Percentiles rank a stretch among this genome's conserved stretches.
Evolutionary conservation across 2,329 filamentous ascomycete genomes (phyloP).

Genomic region (Ophiostoma sp.): DNA sequence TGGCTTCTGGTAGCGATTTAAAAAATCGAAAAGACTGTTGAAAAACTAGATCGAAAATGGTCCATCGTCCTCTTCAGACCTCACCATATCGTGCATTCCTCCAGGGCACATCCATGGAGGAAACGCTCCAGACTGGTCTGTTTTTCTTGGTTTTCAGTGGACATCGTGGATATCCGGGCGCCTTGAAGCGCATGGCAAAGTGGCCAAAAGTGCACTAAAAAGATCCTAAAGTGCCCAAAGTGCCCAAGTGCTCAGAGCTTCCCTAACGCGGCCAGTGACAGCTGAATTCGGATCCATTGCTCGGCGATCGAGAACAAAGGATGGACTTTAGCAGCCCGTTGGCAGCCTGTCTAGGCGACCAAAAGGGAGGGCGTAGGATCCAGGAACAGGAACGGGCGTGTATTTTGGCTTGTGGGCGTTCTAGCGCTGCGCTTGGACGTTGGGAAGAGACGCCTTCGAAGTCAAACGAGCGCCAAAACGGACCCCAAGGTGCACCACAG

Average conservation of each 20-base stretch:
- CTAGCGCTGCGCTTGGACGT: conserved; percentile 3
- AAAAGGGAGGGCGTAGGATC: background rate
- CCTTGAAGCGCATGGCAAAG: background rate
- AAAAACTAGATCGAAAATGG: background rate
- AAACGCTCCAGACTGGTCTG: background rate
- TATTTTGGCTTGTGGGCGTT: background rate
- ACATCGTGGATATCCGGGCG: background rate
- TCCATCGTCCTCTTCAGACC: background rate
- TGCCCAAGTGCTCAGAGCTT: background rate
- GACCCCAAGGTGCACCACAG: background rate
- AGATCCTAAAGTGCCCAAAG: background rate
- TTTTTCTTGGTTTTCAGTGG: background rate
- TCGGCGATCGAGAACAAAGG: background rate
- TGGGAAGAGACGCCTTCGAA: background rate
- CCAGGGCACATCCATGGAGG: conserved; percentile 1
- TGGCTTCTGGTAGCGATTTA: background rate
- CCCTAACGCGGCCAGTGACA: background rate
- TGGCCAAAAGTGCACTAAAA: background rate
- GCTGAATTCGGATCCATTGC: background rate
- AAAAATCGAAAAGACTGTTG: background rate
- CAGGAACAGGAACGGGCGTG: conserved; percentile 5
- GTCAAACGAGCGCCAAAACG: background rate
- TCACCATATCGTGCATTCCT: background rate
- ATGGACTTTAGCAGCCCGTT: background rate
- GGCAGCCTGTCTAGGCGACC: background rate